Evolutionary conservation across 2,329 filamentous ascomycete genomes (phyloP).

Genomic region (Penicillium expansum): DNA sequence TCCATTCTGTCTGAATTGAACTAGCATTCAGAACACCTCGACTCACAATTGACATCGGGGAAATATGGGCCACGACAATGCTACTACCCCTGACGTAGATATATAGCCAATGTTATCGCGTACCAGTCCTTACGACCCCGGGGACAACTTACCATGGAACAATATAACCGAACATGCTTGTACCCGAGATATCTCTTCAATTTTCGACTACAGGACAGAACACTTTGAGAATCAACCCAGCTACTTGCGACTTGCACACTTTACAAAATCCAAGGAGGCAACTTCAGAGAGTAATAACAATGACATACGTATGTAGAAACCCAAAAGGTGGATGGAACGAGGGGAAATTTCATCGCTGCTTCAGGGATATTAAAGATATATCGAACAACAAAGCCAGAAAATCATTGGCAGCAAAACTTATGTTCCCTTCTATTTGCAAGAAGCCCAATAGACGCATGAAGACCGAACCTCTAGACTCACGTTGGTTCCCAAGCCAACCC

Average conservation of each 20-base stretch:
- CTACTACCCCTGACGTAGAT: background rate
- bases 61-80: background rate
- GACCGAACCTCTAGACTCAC: constrained; percentile 23
- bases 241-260: background rate
- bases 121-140: background rate
- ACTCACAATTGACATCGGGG: background rate
- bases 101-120: background rate
- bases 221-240: too few species aligned
- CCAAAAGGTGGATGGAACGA: constrained; percentile 27
- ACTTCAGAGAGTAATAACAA: constrained; percentile 24
- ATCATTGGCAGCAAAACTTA: constrained; percentile 38
- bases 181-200: too few species aligned
- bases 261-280: background rate
- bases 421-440: constrained; percentile 40
- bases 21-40: background rate
- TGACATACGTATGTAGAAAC: constrained; percentile 14
- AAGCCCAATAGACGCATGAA: constrained; percentile 26
- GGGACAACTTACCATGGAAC: background rate
- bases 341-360: constrained; percentile 39
- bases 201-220: too few species aligned
- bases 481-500: constrained; percentile 25
- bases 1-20: background rate
- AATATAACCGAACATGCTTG: background rate
- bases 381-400: constrained; percentile 38
- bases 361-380: constrained; percentile 43